These are phyloP conservation scores for Lagenidium sp. DNA, from an alignment of 352 stramenopile species.

Conservation along the genomic window DNA sequence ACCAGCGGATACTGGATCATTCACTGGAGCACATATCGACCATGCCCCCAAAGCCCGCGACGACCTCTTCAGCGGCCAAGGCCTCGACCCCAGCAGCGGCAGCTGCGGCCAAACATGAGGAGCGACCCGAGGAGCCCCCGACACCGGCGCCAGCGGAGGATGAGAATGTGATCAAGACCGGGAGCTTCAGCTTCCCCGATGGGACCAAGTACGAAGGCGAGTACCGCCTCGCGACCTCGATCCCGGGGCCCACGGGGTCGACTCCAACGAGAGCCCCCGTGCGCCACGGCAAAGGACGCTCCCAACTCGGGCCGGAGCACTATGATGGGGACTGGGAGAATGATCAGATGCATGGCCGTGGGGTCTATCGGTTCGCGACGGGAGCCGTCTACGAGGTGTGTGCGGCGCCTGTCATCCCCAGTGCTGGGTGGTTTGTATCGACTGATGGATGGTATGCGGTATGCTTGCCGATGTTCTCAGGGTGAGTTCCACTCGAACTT, in stretches of 20 bases:
- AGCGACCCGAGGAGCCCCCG: constrained; percentile 19
- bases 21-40: no score
- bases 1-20: no score
- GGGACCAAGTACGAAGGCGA: constrained; percentile 55
- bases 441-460: no score
- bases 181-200: constrained; percentile 61
- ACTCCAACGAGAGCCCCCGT: no score
- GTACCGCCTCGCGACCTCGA: constrained; percentile 23
- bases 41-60: constrained; percentile 7
- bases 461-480: not conserved
- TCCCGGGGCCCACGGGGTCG: constrained; percentile 22
- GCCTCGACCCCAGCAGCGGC: constrained; percentile 11
- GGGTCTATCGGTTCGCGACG: constrained; percentile 56
- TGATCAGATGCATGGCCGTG: constrained; percentile 62
- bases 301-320: constrained; percentile 42
- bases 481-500: constrained; percentile 55
- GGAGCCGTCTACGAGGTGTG: constrained; percentile 57
- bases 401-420: no score
- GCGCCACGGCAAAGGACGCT: constrained; percentile 42
- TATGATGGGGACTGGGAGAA: constrained; percentile 56
- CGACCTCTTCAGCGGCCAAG: constrained; percentile 8
- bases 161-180: constrained; percentile 24
- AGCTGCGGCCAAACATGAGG: constrained; percentile 10
- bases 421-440: no score
- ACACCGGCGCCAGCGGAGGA: constrained; percentile 15